Evolutionary conservation across 2,329 filamentous ascomycete species (phyloP).

Genomic region (Botrytis paeoniae): DNA sequence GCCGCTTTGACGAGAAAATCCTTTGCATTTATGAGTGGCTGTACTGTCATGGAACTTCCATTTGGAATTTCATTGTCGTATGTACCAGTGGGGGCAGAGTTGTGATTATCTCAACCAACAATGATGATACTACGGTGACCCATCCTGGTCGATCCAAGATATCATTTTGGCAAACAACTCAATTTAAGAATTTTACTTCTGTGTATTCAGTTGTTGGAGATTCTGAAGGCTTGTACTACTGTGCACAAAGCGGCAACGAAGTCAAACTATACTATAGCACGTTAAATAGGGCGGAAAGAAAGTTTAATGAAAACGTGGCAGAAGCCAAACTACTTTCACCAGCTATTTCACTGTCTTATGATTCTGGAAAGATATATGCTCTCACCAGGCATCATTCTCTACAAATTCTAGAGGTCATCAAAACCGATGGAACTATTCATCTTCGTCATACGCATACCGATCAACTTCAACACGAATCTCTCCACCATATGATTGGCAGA

Average conservation of each 20-base stretch:
- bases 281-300: conserved; percentile 43
- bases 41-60: conserved; percentile 53
- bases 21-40: conserved; percentile 63
- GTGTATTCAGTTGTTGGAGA: conserved; percentile 57
- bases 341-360: conserved; percentile 49
- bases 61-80: conserved; percentile 62
- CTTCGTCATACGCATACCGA: conserved; percentile 36
- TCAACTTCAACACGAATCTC: conserved; percentile 34
- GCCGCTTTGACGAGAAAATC: conserved; percentile 56
- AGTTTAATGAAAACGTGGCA: conserved; percentile 47
- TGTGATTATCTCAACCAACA: conserved; percentile 51
- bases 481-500: conserved; percentile 29
- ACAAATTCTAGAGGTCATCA: conserved; percentile 48
- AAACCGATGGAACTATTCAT: conserved; percentile 26
- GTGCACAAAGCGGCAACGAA: conserved; percentile 44
- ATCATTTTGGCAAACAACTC: conserved; percentile 52
- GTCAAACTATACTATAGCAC: background rate
- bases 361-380: conserved; percentile 47
- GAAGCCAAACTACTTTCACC: conserved; percentile 51
- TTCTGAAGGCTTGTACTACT: conserved; percentile 55
- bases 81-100: conserved; percentile 54
- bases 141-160: conserved; percentile 37
- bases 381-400: conserved; percentile 55
- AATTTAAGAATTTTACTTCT: conserved; percentile 32
- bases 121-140: background rate